Conservation (phyloP, 139 green algal species). For the Monoraphidium neglectum region DNA sequence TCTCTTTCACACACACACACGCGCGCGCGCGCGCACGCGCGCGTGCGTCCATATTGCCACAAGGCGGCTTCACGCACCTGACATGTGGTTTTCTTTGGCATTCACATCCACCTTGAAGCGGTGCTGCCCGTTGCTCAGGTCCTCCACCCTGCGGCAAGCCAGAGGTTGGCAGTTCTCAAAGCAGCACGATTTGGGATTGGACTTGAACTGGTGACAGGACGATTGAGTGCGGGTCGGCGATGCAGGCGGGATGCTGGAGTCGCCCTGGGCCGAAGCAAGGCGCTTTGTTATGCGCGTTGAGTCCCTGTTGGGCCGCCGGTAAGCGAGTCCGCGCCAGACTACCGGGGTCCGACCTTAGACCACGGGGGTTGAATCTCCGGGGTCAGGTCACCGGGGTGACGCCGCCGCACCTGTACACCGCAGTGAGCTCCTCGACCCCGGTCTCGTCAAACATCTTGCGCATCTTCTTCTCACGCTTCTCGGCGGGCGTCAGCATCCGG, state of each 20-base stretch:
- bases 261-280: too few species aligned
- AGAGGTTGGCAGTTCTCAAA: too few species aligned
- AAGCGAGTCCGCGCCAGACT: too few species aligned
- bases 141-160: not conserved
- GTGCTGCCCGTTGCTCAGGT: constrained; percentile 53
- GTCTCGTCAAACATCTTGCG: constrained; percentile 84
- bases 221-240: not conserved
- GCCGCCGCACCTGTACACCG: constrained; percentile 11
- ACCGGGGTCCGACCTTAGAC: too few species aligned
- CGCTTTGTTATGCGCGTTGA: too few species aligned
- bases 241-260: constrained; percentile 1
- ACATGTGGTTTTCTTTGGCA: constrained; percentile 88
- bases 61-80: constrained; percentile 42
- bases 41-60: too few species aligned
- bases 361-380: too few species aligned
- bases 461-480: constrained; percentile 94
- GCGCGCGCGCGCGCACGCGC: too few species aligned
- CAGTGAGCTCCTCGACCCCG: not conserved
- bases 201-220: not conserved
- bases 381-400: too few species aligned
- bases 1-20: too few species aligned
- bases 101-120: constrained; percentile 95
- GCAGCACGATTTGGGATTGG: not conserved
- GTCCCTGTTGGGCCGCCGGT: too few species aligned
- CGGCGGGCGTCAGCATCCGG: constrained; percentile 91